Base-by-base conservation (phyloP, 352 stramenopile species). In the Phytophthora pseudosyringae region DNA sequence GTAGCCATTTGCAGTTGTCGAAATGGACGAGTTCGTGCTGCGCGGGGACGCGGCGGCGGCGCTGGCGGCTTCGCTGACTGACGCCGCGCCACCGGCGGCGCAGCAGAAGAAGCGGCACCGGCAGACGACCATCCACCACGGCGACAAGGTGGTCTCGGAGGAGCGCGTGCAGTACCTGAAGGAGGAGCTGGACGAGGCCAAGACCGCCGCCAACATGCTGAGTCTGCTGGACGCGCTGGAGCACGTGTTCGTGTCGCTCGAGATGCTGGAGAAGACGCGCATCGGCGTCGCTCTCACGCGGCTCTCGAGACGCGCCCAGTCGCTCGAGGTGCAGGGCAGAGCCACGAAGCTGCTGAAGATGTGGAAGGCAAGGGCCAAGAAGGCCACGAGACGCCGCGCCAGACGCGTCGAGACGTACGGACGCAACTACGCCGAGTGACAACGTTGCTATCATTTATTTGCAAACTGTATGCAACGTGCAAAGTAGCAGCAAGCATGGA, bases 231-330 rank as follows among this genome's bases (percentile, higher is more conserved):
- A 80, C 11, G 73, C 69, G 45, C 69, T 93, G 21, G 82, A 89
- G 39, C 53, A 72, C 41, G 65, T 86, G 13, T 93, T 89, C 61
- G 72, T 93, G 41, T 93, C 84, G 54, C 76, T 93, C 18, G 84
- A 93, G 63, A 88, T 93, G 70, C 64, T 93, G 47, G 84, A 93
- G 68, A 87, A 93, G 71, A 93, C 82, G 13, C 48, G 61, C 28
- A 59, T 86, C 39, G 77, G 77, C 0, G 69, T 78, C 3, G 51
- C 75, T 0, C 73, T 83, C 28, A 75, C 71, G 26, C 53, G 69
- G 3, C 47, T 83, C 0, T 65, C 41, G 6, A 59, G 72, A n/a
- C 57, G 75, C 16, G 52, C 75, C 6, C 38, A 66, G 13, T n/a
- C 39, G 69, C 57, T 71, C 4, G 67, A 87, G 15, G 78, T 90